Evolutionary conservation across 805 yeast genomes (phyloP).

Genomic region (Kluyveromyces siamensis): DNA sequence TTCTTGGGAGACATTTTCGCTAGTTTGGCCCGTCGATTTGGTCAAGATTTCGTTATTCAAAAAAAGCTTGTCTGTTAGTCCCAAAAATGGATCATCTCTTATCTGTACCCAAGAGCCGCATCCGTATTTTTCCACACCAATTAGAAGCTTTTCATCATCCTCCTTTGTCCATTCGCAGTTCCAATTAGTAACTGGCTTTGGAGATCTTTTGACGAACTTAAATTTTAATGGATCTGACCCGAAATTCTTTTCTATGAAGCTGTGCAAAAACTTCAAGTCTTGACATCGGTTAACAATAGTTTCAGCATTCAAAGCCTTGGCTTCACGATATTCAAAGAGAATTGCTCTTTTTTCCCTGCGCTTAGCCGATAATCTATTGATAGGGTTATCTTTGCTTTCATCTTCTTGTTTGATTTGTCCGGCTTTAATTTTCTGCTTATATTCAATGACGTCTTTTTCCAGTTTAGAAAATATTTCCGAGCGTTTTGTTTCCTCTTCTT

Average conservation of each 20-base stretch:
- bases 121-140: slow-evolving; percentile 88
- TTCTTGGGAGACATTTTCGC: slow-evolving; percentile 10
- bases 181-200: slow-evolving; percentile 89
- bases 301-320: slow-evolving; percentile 87
- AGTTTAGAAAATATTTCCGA: slow-evolving; percentile 43
- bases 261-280: slow-evolving; percentile 65
- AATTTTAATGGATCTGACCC: slow-evolving; percentile 51
- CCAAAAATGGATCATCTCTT: slow-evolving; percentile 89
- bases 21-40: slow-evolving; percentile 1
- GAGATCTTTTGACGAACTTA: slow-evolving; percentile 42
- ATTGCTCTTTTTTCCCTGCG: slow-evolving; percentile 85
- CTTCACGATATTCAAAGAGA: slow-evolving; percentile 79
- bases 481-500: slow-evolving; percentile 59
- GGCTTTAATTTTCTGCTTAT: slow-evolving; percentile 35
- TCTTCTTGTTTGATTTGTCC: slow-evolving; percentile 28
- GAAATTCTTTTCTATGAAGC: slow-evolving; percentile 40
- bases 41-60: slow-evolving; percentile 37
- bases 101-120: slow-evolving; percentile 93
- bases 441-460: slow-evolving; percentile 51
- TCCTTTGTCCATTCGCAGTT: slow-evolving; percentile 71
- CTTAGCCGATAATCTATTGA: slow-evolving; percentile 49
- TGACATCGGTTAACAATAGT: slow-evolving; percentile 70
- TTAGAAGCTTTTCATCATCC: slow-evolving; percentile 79
- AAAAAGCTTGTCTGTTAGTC: slow-evolving; percentile 75
- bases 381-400: slow-evolving; percentile 34